Evolutionary conservation across 805 yeast genomes (phyloP).

Genomic region (Candida peoriensis): DNA sequence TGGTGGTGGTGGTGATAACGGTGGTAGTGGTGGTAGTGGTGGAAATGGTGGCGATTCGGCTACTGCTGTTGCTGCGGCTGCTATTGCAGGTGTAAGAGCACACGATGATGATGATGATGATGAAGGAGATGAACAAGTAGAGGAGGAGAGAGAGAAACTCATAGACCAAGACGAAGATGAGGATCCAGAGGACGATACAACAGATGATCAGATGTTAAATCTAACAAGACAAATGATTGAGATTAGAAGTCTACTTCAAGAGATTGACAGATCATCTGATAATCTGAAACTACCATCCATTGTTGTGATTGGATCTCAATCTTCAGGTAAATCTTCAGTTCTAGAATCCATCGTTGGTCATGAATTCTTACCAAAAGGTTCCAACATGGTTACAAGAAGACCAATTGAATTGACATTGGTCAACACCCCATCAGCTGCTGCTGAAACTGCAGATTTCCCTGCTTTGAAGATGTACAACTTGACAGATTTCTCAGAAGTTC

Average conservation of each 20-base stretch:
- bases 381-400: constrained; percentile 96
- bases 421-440: constrained; percentile 75
- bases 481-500: constrained; percentile 86
- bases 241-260: constrained; percentile 72
- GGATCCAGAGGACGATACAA: constrained; percentile 51
- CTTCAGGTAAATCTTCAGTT: constrained; percentile 95
- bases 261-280: constrained; percentile 67
- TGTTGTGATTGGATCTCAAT: constrained; percentile 96
- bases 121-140: too few species aligned
- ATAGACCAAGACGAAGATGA: constrained; percentile 44
- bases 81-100: constrained; percentile 38
- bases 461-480: constrained; percentile 75
- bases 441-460: constrained; percentile 92
- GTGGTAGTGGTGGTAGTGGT: constrained; percentile 14
- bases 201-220: constrained; percentile 79
- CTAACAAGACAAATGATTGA: constrained; percentile 96
- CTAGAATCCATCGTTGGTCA: constrained; percentile 97
- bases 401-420: constrained; percentile 94
- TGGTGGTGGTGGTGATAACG: constrained; percentile 26
- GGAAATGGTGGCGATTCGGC: constrained; percentile 37
- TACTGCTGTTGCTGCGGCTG: constrained; percentile 55
- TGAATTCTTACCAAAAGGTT: constrained; percentile 94
- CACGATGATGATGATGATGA: constrained; percentile 43
- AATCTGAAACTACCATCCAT: constrained; percentile 85
- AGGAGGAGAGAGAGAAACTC: constrained; percentile 34